Percentiles rank a stretch among this genome's conserved stretches.
Conservation (phyloP, 176 grass and related monocot genomes). For the Raddia guianensis region DNA sequence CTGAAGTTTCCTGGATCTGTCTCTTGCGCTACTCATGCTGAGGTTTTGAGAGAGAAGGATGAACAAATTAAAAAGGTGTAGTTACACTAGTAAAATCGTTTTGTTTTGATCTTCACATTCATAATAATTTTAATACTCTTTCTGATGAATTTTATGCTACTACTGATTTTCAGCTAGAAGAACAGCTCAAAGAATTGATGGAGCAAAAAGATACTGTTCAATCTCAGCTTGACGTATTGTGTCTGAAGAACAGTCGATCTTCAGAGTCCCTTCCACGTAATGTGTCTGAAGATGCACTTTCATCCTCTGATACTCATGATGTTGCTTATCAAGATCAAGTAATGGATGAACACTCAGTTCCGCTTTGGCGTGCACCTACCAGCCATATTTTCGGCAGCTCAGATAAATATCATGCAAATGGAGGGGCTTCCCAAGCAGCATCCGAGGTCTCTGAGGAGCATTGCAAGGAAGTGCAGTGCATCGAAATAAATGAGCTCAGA, state of each 20-base stretch:
- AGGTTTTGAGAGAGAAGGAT: constrained; percentile 76
- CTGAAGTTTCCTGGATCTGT: constrained; percentile 57
- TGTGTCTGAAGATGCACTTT: constrained; percentile 60
- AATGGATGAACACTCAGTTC: constrained; percentile 18
- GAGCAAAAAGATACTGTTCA: constrained; percentile 73
- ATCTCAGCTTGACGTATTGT: constrained; percentile 62
- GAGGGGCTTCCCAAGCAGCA: not conserved
- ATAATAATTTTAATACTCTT: not conserved
- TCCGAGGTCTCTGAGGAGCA: constrained; percentile 52
- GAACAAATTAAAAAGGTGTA: constrained; percentile 73
- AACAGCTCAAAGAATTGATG: constrained; percentile 74
- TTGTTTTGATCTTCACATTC: constrained; percentile 1
- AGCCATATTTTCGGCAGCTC: constrained; percentile 43
- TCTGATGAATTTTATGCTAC: constrained; percentile 5
- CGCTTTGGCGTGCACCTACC: constrained; percentile 26
- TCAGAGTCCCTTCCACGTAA: constrained; percentile 49
- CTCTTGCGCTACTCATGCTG: constrained; percentile 49
- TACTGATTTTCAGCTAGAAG: constrained; percentile 61
- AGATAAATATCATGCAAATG: constrained; percentile 31
- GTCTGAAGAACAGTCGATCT: constrained; percentile 65
- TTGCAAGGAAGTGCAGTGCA: constrained; percentile 85
- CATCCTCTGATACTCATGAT: constrained; percentile 62
- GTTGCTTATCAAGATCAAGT: constrained; percentile 50
- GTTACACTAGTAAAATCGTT: not conserved
- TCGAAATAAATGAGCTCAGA: constrained; percentile 53